A percentile compares a stretch with the other conserved stretches of the same genome.
These are phyloP conservation scores for Pyrenophora graminea DNA, from an alignment of 2,329 filamentous ascomycete species.

Conservation along the genomic window DNA sequence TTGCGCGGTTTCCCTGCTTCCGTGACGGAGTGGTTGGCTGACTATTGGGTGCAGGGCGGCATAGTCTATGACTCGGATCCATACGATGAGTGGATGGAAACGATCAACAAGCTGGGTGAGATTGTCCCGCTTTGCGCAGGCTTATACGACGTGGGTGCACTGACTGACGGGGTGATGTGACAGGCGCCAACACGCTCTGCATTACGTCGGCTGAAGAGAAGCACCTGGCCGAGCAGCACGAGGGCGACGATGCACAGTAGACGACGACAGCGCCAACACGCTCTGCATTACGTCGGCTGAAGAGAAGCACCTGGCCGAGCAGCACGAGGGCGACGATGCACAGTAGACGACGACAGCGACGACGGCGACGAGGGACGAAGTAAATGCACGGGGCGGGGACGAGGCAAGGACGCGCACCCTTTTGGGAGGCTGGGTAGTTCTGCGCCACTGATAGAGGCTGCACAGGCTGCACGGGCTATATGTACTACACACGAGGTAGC, in stretches of 20 bases:
- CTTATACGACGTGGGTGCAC: constrained; percentile 2
- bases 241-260: constrained; percentile 10
- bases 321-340: constrained; percentile 36
- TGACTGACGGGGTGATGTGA: constrained; percentile 26
- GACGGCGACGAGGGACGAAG: background rate
- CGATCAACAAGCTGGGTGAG: constrained; percentile 86
- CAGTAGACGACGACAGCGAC: no score
- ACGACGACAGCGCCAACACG: constrained; percentile 76
- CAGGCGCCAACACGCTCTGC: constrained; percentile 78
- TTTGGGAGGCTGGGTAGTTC: constrained; percentile 34
- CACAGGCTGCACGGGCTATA: no score
- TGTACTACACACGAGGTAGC: background rate
- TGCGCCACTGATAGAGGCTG: constrained; percentile 25
- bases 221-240: constrained; percentile 57
- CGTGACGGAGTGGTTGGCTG: constrained; percentile 14
- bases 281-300: constrained; percentile 85
- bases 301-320: constrained; percentile 62
- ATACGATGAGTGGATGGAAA: constrained; percentile 92
- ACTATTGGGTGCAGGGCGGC: constrained; percentile 36
- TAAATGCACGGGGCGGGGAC: no score
- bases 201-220: constrained; percentile 81
- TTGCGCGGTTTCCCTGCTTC: constrained; percentile 46
- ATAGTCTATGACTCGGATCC: constrained; percentile 73
- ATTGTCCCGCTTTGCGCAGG: constrained; percentile 13
- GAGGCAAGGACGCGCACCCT: constrained; percentile 26